Percentiles rank a stretch among this genome's conserved stretches.
Evolutionary conservation across 768 basidiomycete genomes (phyloP).

Genomic region (Obba rivulosa): DNA sequence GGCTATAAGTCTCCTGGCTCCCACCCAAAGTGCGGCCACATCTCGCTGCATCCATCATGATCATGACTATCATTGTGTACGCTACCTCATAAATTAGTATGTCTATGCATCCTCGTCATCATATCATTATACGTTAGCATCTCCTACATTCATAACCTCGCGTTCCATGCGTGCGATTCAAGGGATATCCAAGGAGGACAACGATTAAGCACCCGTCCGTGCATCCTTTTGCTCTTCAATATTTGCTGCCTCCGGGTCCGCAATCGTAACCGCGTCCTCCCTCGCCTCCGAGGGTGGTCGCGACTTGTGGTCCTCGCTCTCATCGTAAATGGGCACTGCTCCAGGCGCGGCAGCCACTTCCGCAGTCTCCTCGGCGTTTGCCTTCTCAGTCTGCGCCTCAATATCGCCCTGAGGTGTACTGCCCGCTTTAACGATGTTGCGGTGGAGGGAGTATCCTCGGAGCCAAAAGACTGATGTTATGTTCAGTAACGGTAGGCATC

Average conservation of each 20-base stretch:
- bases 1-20: too few species aligned
- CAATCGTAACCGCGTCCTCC: background rate
- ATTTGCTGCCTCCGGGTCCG: background rate
- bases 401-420: constrained; percentile 25
- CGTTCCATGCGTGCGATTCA: too few species aligned
- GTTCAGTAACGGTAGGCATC: background rate
- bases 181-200: too few species aligned
- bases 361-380: background rate
- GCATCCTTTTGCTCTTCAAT: background rate
- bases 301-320: constrained; percentile 12
- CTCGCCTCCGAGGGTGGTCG: constrained; percentile 2
- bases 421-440: constrained; percentile 37
- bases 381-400: constrained; percentile 13
- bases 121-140: too few species aligned
- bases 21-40: too few species aligned
- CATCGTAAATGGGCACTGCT: constrained; percentile 5
- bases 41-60: too few species aligned
- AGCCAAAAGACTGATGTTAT: constrained; percentile 44
- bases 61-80: too few species aligned
- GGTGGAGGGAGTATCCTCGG: constrained; percentile 53
- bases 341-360: constrained; percentile 4
- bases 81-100: too few species aligned
- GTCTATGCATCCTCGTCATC: too few species aligned
- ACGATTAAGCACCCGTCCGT: background rate
- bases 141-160: too few species aligned